Evolutionary conservation across 805 yeast species (phyloP).

Genomic region (Candida dendrica): DNA sequence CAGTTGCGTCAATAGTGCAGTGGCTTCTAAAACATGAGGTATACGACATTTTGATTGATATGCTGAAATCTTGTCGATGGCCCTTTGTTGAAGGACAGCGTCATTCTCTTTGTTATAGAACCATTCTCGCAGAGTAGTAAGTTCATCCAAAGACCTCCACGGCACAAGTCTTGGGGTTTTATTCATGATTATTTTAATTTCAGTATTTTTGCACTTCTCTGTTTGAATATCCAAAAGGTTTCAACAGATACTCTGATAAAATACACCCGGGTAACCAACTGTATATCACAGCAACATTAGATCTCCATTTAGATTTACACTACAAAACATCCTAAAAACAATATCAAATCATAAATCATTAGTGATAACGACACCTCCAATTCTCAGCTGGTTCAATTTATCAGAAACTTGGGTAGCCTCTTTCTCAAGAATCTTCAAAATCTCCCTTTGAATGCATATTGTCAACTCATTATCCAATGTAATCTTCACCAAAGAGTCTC

Average conservation of each 20-base stretch:
- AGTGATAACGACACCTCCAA: conserved; percentile 17
- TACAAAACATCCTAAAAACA: not conserved
- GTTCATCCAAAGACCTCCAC: conserved; percentile 34
- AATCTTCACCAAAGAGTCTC: conserved; percentile 52
- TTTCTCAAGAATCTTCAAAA: conserved; percentile 44
- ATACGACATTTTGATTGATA: conserved; percentile 44
- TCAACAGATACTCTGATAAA: too few species aligned
- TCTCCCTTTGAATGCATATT: conserved; percentile 44
- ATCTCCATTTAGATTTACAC: not conserved
- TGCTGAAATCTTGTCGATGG: conserved; percentile 45
- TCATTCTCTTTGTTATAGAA: conserved; percentile 35
- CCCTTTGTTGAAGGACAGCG: conserved; percentile 28
- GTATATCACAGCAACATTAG: too few species aligned
- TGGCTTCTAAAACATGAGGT: conserved; percentile 69
- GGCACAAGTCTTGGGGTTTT: conserved; percentile 26
- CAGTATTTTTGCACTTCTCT: too few species aligned
- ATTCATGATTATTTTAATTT: not conserved
- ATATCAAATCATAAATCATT: not conserved
- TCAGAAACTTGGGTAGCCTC: conserved; percentile 38
- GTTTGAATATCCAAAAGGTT: too few species aligned
- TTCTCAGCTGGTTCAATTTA: conserved; percentile 23
- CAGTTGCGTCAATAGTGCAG: conserved; percentile 47
- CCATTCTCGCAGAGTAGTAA: conserved; percentile 39
- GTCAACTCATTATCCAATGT: conserved; percentile 55
- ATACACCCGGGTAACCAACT: too few species aligned